Evolutionary conservation across 192 early-diverging fungal species (phyloP), one percentile per base, ranked within the genome.

Genomic region (Paraglomus occultum): DNA sequence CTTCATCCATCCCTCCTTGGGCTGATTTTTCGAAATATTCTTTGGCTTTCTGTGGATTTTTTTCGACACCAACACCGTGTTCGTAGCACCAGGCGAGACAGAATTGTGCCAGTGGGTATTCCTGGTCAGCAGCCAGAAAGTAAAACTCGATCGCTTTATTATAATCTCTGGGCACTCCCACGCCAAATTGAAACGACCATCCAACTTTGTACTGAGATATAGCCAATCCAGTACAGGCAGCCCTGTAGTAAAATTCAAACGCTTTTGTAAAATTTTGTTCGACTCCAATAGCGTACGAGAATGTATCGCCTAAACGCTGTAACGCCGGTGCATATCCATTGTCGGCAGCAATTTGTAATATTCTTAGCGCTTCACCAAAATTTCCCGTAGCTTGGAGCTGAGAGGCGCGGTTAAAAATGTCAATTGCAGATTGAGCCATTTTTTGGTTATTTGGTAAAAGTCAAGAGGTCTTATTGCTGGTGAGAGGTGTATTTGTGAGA

Each of bases 41-140:
- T 66, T 93, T 84, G 23, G 91, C 91, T 49, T 77, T 74, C 12
- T 61, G 73, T 23, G 83, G 81, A 70, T 90, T 85, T 74, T 89
- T 85, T 20, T 82, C 84, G 9, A 81, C 79, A 23, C 87, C 91
- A 63, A 90, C 83, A 9, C 79, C 91, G 74, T 92, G 88, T 38
- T 88, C 90, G 68, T 89, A 94, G 68, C 91, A 94, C 69, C 87
- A 90, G 1, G 90, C 89, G 1, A 81, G 77, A 5, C 88, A 76
- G 43, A 89, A 77, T 64, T 89, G 84, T 22, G 88, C 73, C 5
- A 82, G 85, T 23, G 80, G 76, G 17, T 83, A 76, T 15, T 76
- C 82, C 51, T 73, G 63, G 10, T 87, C 89, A 6, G 88, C 85
- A 8, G 64, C 53, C 31, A 75, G 74, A 42, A 79, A 71, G 73